Base-by-base conservation (phyloP, 768 basidiomycete species). In the Rubroboletus pulcherrimus region DNA sequence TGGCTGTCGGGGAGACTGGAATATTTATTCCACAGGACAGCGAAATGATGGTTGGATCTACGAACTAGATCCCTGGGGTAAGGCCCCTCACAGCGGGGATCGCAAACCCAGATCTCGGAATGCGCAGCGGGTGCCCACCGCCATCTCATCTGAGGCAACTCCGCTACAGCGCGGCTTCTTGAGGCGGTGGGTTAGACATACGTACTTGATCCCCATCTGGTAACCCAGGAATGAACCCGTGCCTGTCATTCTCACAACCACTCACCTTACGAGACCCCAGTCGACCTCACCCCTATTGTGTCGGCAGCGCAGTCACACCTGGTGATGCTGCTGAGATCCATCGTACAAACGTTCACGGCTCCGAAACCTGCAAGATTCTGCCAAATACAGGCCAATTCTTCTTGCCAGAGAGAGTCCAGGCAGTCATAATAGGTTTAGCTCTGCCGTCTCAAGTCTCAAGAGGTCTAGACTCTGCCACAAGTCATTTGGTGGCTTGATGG, bases 401-500 rank as follows among this genome's bases (percentile, higher is more conserved):
- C 31, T 19, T n/a, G 35, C 29, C 12, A 31, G 39, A 26, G 19
- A 35, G 30, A 42, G 14, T 31, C 29, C 10, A 50, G 48, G 12
- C 24, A 11, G 17, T 26, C 11, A 3, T 34, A 29, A 26, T 4
- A n/a, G 4, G 31, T 34, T 34, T n/a, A 39, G 24, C 43, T 38
- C 54, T 43, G 24, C 41, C 34, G 14, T 31, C 49, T n/a, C 61
- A 35, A 3, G 2, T 26, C 26, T 26, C 26, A 26, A 26, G 5
- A n/a, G 30, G 49, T 42, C 63, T 51, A 42, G 66, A 12, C 51
- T 43, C 51, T 39, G 51, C 59, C 65, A 55, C 66, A 51, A 43
- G 49, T 67, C 55, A 67, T 68, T 68, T 68, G 33, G 64, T 60
- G 67, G 67, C 67, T 66, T 66, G 65, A 66, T 65, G 63, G 19